phyloP scores from a whole-genome alignment of 176 grass and related monocot genomes.

The Hordeum vulgare region MorexV3_pseudomolecules_assembly NC_058518.1:482283117-482283616 shows the following conservation, averaged over 20 bases:
- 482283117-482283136: neutral
- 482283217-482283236: neutral
- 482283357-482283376: neutral
- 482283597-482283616: conserved; percentile 70
- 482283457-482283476: neutral
- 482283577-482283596: conserved; percentile 74
- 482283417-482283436: neutral
- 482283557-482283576: conserved; percentile 45
- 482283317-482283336: neutral
- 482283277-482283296: neutral
- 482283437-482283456: neutral
- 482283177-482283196: neutral
- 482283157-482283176: neutral
- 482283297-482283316: neutral
- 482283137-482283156: neutral
- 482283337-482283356: neutral
- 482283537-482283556: neutral
- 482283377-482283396: neutral
- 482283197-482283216: neutral
- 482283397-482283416: neutral
- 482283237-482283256: neutral
- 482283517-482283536: neutral
- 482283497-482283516: neutral
- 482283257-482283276: neutral
- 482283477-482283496: neutral